Evolutionary conservation across 2,329 filamentous ascomycete species (phyloP).

Genomic region (Hypomyces rosellus): DNA sequence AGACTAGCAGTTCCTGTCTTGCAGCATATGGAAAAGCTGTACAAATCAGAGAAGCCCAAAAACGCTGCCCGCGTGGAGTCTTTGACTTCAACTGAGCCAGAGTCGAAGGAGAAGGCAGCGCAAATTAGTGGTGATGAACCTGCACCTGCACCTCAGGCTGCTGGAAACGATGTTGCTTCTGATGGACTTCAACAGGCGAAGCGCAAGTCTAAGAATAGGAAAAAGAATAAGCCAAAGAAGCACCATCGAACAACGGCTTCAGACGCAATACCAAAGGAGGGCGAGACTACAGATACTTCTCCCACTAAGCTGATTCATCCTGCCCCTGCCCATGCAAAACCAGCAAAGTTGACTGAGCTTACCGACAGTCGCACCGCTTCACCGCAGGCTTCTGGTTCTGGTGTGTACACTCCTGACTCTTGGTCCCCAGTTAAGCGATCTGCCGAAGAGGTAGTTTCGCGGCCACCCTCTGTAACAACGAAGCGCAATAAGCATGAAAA

Average conservation of each 20-base stretch:
- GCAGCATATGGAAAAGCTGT: no score
- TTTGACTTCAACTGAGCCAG: background rate
- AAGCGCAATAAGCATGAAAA: conserved; percentile 15
- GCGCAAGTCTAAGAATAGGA: conserved; percentile 15
- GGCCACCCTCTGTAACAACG: conserved; percentile 1
- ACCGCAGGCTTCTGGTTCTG: background rate
- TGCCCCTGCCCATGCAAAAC: background rate
- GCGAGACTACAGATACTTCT: background rate
- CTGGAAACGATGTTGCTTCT: background rate
- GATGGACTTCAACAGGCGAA: conserved; percentile 4
- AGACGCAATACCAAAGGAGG: background rate
- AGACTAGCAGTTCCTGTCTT: no score
- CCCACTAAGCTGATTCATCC: background rate
- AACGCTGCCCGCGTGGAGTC: no score
- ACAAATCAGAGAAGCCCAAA: no score
- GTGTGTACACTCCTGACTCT: background rate
- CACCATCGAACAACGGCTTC: conserved; percentile 2
- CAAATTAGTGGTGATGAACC: background rate
- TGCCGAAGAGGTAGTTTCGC: conserved; percentile 11
- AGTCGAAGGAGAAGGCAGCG: background rate
- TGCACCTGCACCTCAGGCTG: background rate
- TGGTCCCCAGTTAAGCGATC: conserved; percentile 13
- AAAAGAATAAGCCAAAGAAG: conserved; percentile 17
- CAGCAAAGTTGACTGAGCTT: background rate
- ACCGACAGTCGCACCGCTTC: background rate